Evolutionary conservation across 1,284 basidiomycete genomes (phyloP).

Genomic region (Inonotus hispidus): DNA sequence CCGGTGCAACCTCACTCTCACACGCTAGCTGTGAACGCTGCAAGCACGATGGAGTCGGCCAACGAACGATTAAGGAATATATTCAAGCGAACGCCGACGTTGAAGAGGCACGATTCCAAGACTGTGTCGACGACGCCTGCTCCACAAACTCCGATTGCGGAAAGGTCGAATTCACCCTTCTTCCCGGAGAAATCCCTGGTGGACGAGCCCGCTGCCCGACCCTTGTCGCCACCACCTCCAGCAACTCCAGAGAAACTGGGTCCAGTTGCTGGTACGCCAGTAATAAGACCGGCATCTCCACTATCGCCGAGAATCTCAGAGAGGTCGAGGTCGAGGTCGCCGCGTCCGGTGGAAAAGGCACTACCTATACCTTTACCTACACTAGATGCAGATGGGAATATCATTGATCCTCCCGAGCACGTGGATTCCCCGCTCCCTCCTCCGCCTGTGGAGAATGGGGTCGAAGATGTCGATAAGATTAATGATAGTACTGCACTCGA

Average conservation of each 20-base stretch:
- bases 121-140: not conserved
- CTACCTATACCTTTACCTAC: conserved; percentile 14
- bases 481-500: not conserved
- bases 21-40: not conserved
- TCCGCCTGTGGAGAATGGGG: not conserved
- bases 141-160: conserved; percentile 1
- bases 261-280: not conserved
- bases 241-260: conserved; percentile 6
- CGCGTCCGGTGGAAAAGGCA: conserved; percentile 11
- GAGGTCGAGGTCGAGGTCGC: conserved; percentile 7
- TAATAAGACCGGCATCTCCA: conserved; percentile 2
- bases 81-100: conserved; percentile 16
- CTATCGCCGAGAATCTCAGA: not conserved
- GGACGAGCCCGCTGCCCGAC: conserved; percentile 2
- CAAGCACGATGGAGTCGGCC: conserved; percentile 13
- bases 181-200: conserved; percentile 10
- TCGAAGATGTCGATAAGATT: not conserved
- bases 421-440: not conserved
- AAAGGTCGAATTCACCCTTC: not conserved
- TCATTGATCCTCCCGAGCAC: not conserved
- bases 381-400: conserved; percentile 11
- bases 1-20: not conserved
- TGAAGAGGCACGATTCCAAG: conserved; percentile 6
- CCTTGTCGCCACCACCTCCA: conserved; percentile 10
- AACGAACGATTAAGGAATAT: conserved; percentile 18